Base-by-base conservation (phyloP, 2,329 filamentous ascomycete species). In the Pseudogymnoascus pannorum region DNA sequence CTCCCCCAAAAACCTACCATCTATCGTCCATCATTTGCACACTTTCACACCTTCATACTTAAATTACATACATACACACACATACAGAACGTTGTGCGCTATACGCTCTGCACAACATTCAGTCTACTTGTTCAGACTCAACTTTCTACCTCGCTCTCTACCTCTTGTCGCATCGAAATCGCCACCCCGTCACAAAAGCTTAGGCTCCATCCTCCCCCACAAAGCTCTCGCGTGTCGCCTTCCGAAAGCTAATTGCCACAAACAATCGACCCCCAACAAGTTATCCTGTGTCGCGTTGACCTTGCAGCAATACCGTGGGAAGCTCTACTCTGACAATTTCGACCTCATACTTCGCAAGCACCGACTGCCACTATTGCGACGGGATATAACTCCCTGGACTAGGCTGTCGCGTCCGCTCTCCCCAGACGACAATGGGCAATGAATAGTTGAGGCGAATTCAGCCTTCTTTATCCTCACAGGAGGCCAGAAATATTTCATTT, bases 391-490 rank as follows among this genome's bases (percentile, higher is more conserved):
- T 44, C 42, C 42, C 58, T 40, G 20, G n/a, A 20, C 20, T 26
- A 54, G 48, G 48, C 48, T 54, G 24, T 54, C 48, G 48, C 48
- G 48, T 54, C 63, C 58, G 61, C 64, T 60, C 59, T 58, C 35
- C 58, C 31, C 59, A 20, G 35, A 36, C 66, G 63, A 71, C 66
- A 64, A 72, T 72, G 69, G 70, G 70, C 68, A 60, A 63, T 67
- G 67, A 62, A 68, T 70, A 70, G 65, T 60, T 64, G 60, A 60
- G 70, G 68, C 69, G 65, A 66, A 60, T 66, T 62, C 64, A 71
- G 68, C 68, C 68, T 68, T 65, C 51, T 29, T 36, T 29, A 57
- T n/a, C 54, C 26, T 26, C 48, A 14, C 26, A 26, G 54, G 31
- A 38, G 51, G 48, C 48, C 60, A 9, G 44, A 9, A 26, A 61